Percentiles rank a stretch among this genome's conserved stretches.
These are phyloP conservation scores for Globisporangium splendens DNA, from an alignment of 352 stramenopile species.

Conservation along the genomic window DNA sequence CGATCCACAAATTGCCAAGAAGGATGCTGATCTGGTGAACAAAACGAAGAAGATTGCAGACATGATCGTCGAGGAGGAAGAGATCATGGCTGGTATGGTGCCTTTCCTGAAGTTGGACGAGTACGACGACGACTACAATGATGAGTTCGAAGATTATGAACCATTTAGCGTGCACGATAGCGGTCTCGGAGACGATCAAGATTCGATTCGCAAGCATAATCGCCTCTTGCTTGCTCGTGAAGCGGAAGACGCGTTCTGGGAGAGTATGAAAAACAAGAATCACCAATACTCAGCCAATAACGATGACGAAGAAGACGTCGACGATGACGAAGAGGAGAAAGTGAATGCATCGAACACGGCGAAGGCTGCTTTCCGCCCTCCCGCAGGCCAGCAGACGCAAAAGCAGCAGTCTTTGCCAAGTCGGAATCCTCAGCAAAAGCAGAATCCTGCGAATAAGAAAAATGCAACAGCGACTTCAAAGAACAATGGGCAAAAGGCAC, in stretches of 20 bases:
- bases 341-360: constrained; percentile 3
- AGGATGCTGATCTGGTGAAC: constrained; percentile 36
- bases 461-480: background rate
- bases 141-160: constrained; percentile 83
- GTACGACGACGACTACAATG: constrained; percentile 85
- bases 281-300: constrained; percentile 13
- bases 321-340: constrained; percentile 25
- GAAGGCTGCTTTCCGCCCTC: background rate
- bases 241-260: constrained; percentile 65
- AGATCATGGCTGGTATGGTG: constrained; percentile 24
- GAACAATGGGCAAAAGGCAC: constrained; percentile 1
- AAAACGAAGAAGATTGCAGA: constrained; percentile 54
- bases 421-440: constrained; percentile 11
- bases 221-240: constrained; percentile 45
- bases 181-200: constrained; percentile 40
- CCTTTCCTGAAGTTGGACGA: constrained; percentile 34
- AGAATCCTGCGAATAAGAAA: constrained; percentile 16
- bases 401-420: background rate
- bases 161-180: constrained; percentile 51
- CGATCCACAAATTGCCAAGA: constrained; percentile 48
- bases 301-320: constrained; percentile 16
- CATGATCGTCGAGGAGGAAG: constrained; percentile 51
- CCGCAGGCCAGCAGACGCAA: background rate
- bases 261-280: constrained; percentile 66
- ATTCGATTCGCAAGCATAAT: constrained; percentile 54